phyloP scores from a whole-genome alignment of 2,329 filamentous ascomycete genomes.

The Xylaria sp. region DNA sequence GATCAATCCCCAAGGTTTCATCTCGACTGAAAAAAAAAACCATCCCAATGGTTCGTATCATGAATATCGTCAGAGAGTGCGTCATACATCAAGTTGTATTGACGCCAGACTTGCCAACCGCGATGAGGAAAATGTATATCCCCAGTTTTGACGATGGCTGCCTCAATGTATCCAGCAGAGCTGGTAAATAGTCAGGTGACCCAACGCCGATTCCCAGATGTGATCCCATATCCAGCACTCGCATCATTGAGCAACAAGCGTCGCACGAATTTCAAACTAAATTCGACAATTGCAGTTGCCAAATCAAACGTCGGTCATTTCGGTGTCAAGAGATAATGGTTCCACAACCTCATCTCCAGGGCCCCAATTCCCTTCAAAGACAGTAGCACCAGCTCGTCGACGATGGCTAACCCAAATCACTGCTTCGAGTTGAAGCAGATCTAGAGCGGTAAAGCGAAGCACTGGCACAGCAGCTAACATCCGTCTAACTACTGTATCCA shows the following conservation, averaged over 20 bases:
- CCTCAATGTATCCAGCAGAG: constrained; percentile 48
- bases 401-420: constrained; percentile 83
- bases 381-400: constrained; percentile 87
- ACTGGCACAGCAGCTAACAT: constrained; percentile 85
- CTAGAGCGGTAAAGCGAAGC: constrained; percentile 77
- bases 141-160: constrained; percentile 28
- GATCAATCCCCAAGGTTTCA: constrained; percentile 30
- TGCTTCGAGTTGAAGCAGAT: constrained; percentile 78
- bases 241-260: constrained; percentile 49
- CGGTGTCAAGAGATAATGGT: constrained; percentile 60
- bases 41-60: constrained; percentile 34
- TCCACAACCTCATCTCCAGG: constrained; percentile 68
- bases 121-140: constrained; percentile 35
- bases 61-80: constrained; percentile 33
- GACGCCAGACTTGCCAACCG: constrained; percentile 35
- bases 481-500: constrained; percentile 85
- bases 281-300: constrained; percentile 34
- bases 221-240: constrained; percentile 47
- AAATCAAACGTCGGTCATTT: constrained; percentile 68
- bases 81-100: constrained; percentile 41
- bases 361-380: constrained; percentile 97
- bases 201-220: constrained; percentile 46
- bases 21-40: constrained; percentile 26
- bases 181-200: constrained; percentile 46
- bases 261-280: constrained; percentile 39